Base-by-base conservation (phyloP, 2,329 filamentous ascomycete species). In the Tolypocladium paradoxum region DNA sequence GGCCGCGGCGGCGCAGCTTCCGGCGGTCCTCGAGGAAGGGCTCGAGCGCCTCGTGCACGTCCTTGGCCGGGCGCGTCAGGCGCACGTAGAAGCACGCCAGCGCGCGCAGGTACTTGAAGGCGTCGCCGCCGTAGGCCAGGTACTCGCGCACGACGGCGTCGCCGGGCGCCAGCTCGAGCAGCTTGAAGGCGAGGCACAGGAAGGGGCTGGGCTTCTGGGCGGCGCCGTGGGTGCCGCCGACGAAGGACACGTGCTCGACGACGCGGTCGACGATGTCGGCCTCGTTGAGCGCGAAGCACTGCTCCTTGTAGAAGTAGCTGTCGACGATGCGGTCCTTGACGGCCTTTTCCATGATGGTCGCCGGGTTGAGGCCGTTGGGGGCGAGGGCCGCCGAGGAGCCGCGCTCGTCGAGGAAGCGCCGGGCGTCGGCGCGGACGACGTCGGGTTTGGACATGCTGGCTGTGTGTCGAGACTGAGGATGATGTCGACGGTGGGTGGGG, bases 271-370 rank as follows among this genome's bases (percentile, higher is more conserved):
- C 86, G 6, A 99, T 76, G 69, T 84, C 81, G 51, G 82, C 82
- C 66, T 85, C 83, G 73, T 97, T 99, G 59, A 99, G 78, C 43
- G 88, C 93, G 71, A 97, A 99, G 69, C 93, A 96, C 73, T 96
- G 91, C 72, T 97, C 93, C 71, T 96, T 96, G 87, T 90, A 99
- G 75, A 96, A 99, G 73, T 96, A 95, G 51, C 84, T 89, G 65
- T 96, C 90, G 61, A 91, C 84, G 70, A 99, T 96, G 66, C 93
- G 90, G 72, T 99, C 93, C 65, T 88, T 88, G 59, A 96, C 90
- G 40, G 90, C 87, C 69, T 95, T 96, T 70, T 97, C 92, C 79
- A 97, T 88, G 55, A 97, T 88, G 5, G 88, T 91, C n/a, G 90
- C 88, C 1, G 92, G 92, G 73, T 96, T 96, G 64, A 95, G 86